Evolutionary conservation across 2,329 filamentous ascomycete species (phyloP), one percentile per base, ranked within the genome.

Genomic region (Fusarium sulawesiense): DNA sequence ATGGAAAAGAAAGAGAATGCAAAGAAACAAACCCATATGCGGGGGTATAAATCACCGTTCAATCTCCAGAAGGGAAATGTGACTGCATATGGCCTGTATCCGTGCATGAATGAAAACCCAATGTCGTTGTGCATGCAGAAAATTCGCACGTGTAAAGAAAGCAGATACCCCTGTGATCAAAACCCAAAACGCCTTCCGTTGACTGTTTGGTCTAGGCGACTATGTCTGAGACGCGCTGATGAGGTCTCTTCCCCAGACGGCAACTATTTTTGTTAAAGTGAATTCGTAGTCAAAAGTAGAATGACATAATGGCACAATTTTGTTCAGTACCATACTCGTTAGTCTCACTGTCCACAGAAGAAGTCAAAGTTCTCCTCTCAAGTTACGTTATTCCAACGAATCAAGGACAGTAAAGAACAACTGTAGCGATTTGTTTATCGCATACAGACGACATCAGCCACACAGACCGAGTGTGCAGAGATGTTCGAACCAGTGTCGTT

Each of bases 401-500:
- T 23, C 25, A 44, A 56, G 27, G 32, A 41, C 49, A 45, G 37
- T 30, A 37, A 37, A 57, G 49, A 23, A 49, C 30, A 58, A 23
- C 21, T 13, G 37, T 29, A 27, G 23, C 49, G 46, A 23, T 30
- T 30, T n/a, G 34, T 49, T 50, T 71, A 84, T 74, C 82, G 80
- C 83, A 86, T 85, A 73, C 84, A 81, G 63, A 86, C 76, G 4
- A 86, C 84, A 60, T 85, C 83, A 3, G 83, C 81, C 74, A 83
- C 77, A 41, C 81, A 76, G 23, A 86, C 78, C 9, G 81, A 82
- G 58, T 82, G 83, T 3, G 82, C 80, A 27, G 81, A 79, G 47
- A 85, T 82, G 56, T 80, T 82, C 46, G 76, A 73, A 16, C 83
- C 84, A 3, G 78, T 82, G 40, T 88, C 86, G 66, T 87, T 86